Evolutionary conservation across 2,329 filamentous ascomycete genomes (phyloP).

Genomic region (Lecanoromycetidae sp.): DNA sequence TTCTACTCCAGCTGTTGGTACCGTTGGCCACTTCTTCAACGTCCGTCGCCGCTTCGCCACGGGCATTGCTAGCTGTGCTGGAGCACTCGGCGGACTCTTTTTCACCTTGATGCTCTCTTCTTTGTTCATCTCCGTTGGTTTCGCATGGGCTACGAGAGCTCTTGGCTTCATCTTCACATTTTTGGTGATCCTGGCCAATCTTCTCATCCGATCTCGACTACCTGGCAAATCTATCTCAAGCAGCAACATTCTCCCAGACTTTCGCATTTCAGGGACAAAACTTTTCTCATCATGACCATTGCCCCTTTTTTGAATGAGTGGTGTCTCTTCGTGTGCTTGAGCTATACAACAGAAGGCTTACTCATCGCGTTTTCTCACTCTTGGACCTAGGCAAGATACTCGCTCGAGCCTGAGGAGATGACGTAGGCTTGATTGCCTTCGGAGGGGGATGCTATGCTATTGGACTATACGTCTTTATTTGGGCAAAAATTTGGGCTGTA

Average conservation of each 20-base stretch:
- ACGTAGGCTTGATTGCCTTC: constrained; percentile 56
- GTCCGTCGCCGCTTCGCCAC: constrained; percentile 64
- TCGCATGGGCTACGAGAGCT: constrained; percentile 36
- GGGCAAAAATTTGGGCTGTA: constrained; percentile 46
- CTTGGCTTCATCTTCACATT: constrained; percentile 34
- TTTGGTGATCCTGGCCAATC: constrained; percentile 29
- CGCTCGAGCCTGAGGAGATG: constrained; percentile 44
- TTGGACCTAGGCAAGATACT: constrained; percentile 33
- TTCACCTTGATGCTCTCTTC: constrained; percentile 47
- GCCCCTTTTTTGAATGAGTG: constrained; percentile 63
- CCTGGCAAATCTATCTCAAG: constrained; percentile 49
- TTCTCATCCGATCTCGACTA: constrained; percentile 46
- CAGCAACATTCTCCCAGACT: constrained; percentile 46
- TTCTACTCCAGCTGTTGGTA: constrained; percentile 70
- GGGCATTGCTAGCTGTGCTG: constrained; percentile 67
- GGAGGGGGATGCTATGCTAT: constrained; percentile 50
- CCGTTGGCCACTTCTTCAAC: constrained; percentile 74
- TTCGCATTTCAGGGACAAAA: constrained; percentile 51
- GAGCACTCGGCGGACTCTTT: constrained; percentile 56
- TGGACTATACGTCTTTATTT: constrained; percentile 41
- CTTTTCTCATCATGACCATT: constrained; percentile 52
- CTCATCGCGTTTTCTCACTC: background rate
- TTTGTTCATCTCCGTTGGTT: constrained; percentile 38
- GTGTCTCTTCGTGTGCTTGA: constrained; percentile 65
- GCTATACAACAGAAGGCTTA: constrained; percentile 40